phyloP scores from a whole-genome alignment of 2,329 filamentous ascomycete species.

The Cladobotryum mycophilum region DNA sequence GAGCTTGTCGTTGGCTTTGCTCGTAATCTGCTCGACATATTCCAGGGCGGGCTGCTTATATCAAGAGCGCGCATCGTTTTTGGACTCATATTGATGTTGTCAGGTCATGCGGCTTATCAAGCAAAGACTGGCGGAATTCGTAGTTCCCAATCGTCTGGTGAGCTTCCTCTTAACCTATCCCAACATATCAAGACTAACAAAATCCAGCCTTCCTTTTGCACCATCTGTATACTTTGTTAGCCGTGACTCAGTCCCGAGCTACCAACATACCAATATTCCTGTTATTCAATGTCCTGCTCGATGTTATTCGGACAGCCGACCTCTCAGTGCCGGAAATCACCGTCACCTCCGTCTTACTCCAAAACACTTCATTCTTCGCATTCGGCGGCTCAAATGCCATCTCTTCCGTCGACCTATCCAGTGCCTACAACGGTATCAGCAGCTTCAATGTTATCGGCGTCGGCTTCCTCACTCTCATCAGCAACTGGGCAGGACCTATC shows the following conservation, averaged over 20 bases:
- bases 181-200: neutral
- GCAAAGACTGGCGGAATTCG: constrained; percentile 24
- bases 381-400: constrained; percentile 91
- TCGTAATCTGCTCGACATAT: constrained; percentile 32
- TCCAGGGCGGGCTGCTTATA: constrained; percentile 40
- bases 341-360: constrained; percentile 66
- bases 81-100: constrained; percentile 36
- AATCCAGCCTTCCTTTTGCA: constrained; percentile 49
- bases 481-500: constrained; percentile 87
- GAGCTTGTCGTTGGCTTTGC: constrained; percentile 60
- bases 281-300: constrained; percentile 58
- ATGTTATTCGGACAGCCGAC: constrained; percentile 40
- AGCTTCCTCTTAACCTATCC: constrained; percentile 5
- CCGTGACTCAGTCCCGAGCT: constrained; percentile 79
- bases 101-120: constrained; percentile 33
- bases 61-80: constrained; percentile 46
- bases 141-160: constrained; percentile 24
- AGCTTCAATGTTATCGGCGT: constrained; percentile 77
- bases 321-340: constrained; percentile 55
- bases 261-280: constrained; percentile 83
- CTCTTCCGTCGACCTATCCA: constrained; percentile 89
- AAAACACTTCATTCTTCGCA: constrained; percentile 81
- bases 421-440: constrained; percentile 86
- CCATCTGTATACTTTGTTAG: constrained; percentile 67
- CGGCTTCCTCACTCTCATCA: constrained; percentile 73